Evolutionary conservation across 2,329 filamentous ascomycete genomes (phyloP).

Genomic region (Ploettnerulaceae sp.): DNA sequence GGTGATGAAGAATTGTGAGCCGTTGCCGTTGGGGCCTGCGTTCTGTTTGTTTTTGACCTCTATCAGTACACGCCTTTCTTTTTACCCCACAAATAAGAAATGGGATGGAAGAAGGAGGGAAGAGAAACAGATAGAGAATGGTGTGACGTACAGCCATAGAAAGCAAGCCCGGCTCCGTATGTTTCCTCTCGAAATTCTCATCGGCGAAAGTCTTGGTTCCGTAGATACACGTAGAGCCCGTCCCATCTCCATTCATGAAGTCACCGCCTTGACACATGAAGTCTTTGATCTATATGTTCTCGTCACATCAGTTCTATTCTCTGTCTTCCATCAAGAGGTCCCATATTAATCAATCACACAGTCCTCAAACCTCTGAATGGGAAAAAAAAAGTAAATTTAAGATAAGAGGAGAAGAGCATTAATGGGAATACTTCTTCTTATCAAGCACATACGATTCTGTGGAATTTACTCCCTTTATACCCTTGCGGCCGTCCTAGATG

Average conservation of each 20-base stretch:
- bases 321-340: not conserved
- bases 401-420: slow-evolving; percentile 1
- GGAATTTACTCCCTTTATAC: slow-evolving; percentile 93
- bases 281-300: slow-evolving; percentile 65
- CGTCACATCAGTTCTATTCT: not conserved
- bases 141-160: slow-evolving; percentile 85
- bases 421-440: no score
- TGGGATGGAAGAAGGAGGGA: not conserved
- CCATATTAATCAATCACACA: no score
- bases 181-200: slow-evolving; percentile 80
- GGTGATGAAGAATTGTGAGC: slow-evolving; percentile 98
- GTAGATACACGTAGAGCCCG: slow-evolving; percentile 83
- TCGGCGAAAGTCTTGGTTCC: slow-evolving; percentile 79
- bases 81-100: no score
- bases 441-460: slow-evolving; percentile 83
- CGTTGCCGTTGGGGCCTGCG: slow-evolving; percentile 83
- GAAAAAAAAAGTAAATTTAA: slow-evolving; percentile 9
- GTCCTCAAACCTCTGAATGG: slow-evolving; percentile 5
- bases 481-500: slow-evolving; percentile 73
- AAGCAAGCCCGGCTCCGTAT: slow-evolving; percentile 73
- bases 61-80: not conserved
- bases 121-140: no score
- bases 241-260: slow-evolving; percentile 90
- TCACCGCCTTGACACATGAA: slow-evolving; percentile 99
- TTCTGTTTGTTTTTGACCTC: slow-evolving; percentile 50